Evolutionary conservation across 768 basidiomycete species (phyloP).

Genomic region (Termitomyces sp.): DNA sequence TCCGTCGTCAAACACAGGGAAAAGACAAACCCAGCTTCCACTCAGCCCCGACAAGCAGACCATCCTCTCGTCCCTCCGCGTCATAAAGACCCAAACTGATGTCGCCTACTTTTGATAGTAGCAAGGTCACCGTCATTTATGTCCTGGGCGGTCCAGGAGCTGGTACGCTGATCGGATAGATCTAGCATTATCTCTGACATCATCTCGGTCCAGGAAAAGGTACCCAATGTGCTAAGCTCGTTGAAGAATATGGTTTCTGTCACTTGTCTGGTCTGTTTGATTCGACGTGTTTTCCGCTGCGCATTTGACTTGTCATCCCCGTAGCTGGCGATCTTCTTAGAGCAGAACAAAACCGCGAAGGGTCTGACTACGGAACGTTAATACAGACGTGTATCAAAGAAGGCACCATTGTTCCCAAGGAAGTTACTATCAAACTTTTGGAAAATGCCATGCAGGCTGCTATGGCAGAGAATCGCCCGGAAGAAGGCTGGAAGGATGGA

Average conservation of each 20-base stretch:
- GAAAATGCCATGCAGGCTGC: conserved; percentile 83
- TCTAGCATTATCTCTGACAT: conserved; percentile 4
- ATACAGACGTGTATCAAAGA: conserved; percentile 87
- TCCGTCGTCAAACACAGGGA: conserved; percentile 51
- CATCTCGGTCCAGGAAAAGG: conserved; percentile 73
- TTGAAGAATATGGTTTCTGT: conserved; percentile 79
- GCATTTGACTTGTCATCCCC: conserved; percentile 7
- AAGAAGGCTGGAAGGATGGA: conserved; percentile 62
- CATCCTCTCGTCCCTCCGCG: conserved; percentile 62
- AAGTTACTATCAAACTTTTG: conserved; percentile 92
- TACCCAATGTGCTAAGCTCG: conserved; percentile 85
- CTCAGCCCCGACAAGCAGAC: conserved; percentile 53
- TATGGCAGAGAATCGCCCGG: conserved; percentile 34
- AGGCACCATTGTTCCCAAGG: conserved; percentile 93
- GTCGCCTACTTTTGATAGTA: conserved; percentile 55
- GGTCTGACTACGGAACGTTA: conserved; percentile 75
- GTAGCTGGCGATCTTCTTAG: conserved; percentile 96
- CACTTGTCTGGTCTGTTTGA: conserved; percentile 79
- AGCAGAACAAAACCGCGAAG: conserved; percentile 85
- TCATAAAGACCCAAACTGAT: conserved; percentile 32
- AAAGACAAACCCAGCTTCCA: conserved; percentile 51
- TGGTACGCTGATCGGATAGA: conserved; percentile 36
- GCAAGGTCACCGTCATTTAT: conserved; percentile 83
- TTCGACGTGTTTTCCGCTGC: not conserved
- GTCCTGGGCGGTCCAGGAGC: conserved; percentile 97